A percentile compares a stretch with the other conserved stretches of the same genome.
These are phyloP conservation scores for Tuber aestivum DNA, from an alignment of 495 filamentous ascomycete species.

Conservation along the genomic window DNA sequence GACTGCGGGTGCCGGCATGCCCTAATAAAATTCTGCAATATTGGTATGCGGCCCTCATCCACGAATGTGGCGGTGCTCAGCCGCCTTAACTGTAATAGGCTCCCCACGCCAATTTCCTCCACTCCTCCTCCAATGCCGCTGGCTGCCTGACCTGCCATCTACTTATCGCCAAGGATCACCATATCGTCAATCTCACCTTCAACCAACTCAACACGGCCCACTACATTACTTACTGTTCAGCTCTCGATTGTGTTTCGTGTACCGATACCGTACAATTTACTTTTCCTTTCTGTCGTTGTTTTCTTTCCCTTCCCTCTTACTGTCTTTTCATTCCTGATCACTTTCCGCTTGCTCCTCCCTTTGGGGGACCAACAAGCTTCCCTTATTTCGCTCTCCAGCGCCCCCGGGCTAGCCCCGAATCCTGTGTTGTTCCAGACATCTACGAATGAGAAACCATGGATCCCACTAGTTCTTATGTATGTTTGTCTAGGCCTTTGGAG, in stretches of 20 bases:
- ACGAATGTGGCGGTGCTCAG: conserved; percentile 1
- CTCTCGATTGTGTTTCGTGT: not conserved
- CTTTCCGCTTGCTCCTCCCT: conserved; percentile 1
- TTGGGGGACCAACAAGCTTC: not conserved
- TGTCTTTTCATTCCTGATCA: conserved; percentile 7
- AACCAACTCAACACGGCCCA: not conserved
- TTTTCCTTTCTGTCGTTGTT: not conserved
- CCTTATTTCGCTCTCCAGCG: conserved; percentile 12
- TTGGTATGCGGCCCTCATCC: no score
- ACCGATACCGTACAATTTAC: not conserved
- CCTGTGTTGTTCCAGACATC: conserved; percentile 13
- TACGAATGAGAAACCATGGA: conserved; percentile 29
- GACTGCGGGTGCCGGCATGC: no score
- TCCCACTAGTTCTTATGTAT: conserved; percentile 32
- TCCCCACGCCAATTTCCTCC: not conserved
- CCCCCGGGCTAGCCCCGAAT: conserved; percentile 9
- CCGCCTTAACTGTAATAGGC: not conserved
- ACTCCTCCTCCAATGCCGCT: not conserved
- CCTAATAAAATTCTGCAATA: not conserved
- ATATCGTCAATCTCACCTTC: not conserved
- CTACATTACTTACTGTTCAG: not conserved
- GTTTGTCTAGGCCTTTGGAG: conserved; percentile 13
- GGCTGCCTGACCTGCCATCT: not conserved
- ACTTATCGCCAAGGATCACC: not conserved
- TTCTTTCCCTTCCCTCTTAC: not conserved